These are phyloP conservation scores for Cladophialophora carrionii DNA, from an alignment of 2,329 filamentous ascomycete genomes.

Conservation along the genomic window DNA sequence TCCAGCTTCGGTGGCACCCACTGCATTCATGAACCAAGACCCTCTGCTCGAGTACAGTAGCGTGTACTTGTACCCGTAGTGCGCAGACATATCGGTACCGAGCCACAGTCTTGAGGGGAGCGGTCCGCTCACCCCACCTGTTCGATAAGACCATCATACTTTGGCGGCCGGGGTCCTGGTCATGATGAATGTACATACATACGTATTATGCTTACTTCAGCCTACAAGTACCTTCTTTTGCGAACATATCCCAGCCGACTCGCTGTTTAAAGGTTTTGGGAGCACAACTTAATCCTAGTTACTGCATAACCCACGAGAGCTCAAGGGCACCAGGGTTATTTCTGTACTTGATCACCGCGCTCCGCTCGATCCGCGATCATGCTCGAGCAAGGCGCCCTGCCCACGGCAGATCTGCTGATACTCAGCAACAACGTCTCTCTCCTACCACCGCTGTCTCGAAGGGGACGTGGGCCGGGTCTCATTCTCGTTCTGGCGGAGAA, in stretches of 20 bases:
- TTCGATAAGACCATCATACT: too few relatives aligned
- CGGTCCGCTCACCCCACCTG: too few relatives aligned
- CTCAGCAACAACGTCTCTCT: slow-evolving; percentile 36
- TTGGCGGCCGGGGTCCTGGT: too few relatives aligned
- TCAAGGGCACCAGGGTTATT: neutral
- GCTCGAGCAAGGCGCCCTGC: slow-evolving; percentile 13
- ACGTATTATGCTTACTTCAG: neutral
- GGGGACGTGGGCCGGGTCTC: slow-evolving; percentile 54
- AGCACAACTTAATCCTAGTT: neutral
- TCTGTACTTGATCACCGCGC: neutral
- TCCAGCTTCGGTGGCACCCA: too few relatives aligned
- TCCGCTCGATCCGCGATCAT: neutral
- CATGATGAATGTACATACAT: too few relatives aligned
- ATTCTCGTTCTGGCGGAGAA: slow-evolving; percentile 50
- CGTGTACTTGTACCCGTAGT: too few relatives aligned
- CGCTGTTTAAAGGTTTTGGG: neutral
- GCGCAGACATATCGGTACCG: too few relatives aligned
- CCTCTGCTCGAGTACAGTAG: too few relatives aligned
- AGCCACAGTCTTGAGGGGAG: too few relatives aligned
- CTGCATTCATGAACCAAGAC: too few relatives aligned
- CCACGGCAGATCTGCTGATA: slow-evolving; percentile 22
- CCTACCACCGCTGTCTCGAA: slow-evolving; percentile 55
- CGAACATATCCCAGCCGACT: neutral
- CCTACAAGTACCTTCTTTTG: neutral
- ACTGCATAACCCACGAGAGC: neutral